A percentile compares a stretch with the other conserved stretches of the same genome.
phyloP scores from a whole-genome alignment of 805 yeast genomes.

The Clavispora vitiphila region DNA sequence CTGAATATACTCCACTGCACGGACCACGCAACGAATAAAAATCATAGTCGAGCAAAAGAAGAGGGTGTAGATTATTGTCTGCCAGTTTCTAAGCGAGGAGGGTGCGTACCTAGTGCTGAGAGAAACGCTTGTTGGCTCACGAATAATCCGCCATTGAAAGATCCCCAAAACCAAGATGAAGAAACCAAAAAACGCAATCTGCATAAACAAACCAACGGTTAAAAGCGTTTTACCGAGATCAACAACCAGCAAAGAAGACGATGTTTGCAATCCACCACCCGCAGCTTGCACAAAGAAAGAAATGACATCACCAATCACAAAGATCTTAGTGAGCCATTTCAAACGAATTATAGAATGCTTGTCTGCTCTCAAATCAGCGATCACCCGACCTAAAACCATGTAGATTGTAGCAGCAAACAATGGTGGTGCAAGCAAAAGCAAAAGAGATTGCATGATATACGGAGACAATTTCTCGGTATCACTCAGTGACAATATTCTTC shows the following conservation, averaged over 20 bases:
- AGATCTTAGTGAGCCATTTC: conserved; percentile 19
- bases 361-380: conserved; percentile 13
- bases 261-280: conserved; percentile 30
- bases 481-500: conserved; percentile 14
- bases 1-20: conserved; percentile 25
- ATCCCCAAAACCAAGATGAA: conserved; percentile 17
- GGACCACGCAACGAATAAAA: conserved; percentile 26
- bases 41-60: conserved; percentile 15
- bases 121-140: not conserved
- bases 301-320: conserved; percentile 26
- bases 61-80: conserved; percentile 3
- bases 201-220: conserved; percentile 26
- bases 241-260: not conserved
- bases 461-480: conserved; percentile 10
- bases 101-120: not conserved
- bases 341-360: conserved; percentile 15
- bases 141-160: conserved; percentile 8
- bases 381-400: conserved; percentile 24
- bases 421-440: conserved; percentile 26
- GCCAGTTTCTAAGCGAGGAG: conserved; percentile 5
- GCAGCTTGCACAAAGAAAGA: conserved; percentile 24
- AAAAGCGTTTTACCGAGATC: conserved; percentile 18
- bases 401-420: conserved; percentile 27
- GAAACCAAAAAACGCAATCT: conserved; percentile 22
- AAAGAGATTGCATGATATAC: conserved; percentile 20